phyloP scores from a whole-genome alignment of 352 stramenopile genomes.

The Phytophthora citricola region DNA sequence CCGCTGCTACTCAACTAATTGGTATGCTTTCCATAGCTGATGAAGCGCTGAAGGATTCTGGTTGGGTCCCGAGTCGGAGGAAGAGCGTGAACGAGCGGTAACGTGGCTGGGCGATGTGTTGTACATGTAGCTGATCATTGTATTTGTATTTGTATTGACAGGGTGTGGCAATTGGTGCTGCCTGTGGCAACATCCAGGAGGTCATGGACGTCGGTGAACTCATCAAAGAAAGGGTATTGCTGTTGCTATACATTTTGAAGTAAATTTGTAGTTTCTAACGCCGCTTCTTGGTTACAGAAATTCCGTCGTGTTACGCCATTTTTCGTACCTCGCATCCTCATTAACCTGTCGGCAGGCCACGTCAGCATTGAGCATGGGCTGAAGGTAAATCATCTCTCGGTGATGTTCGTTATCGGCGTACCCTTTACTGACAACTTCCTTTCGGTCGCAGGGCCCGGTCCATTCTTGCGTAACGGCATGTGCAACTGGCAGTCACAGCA shows the following conservation, averaged over 20 bases:
- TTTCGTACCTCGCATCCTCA: constrained; percentile 93
- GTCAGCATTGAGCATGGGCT: constrained; percentile 89
- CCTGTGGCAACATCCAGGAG: constrained; percentile 83
- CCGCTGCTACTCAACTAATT: constrained; percentile 1
- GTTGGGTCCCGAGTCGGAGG: constrained; percentile 55
- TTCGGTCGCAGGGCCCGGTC: constrained; percentile 87
- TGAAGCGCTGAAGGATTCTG: constrained; percentile 74
- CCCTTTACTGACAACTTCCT: not conserved
- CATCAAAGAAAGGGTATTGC: constrained; percentile 56
- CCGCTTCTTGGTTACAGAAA: constrained; percentile 42
- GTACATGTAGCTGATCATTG: not conserved
- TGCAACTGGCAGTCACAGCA: constrained; percentile 94
- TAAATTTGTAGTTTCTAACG: not conserved
- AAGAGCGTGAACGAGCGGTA: constrained; percentile 63
- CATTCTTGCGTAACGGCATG: constrained; percentile 96
- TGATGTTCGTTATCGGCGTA: not conserved
- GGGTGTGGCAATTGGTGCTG: constrained; percentile 81
- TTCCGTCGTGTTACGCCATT: constrained; percentile 89
- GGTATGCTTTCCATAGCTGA: constrained; percentile 42
- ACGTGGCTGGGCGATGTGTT: not conserved
- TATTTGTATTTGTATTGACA: constrained; percentile 41
- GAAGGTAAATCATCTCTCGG: constrained; percentile 45
- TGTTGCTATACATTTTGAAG: no score
- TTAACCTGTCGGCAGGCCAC: constrained; percentile 92
- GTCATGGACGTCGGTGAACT: constrained; percentile 72